Percentiles rank a stretch among this genome's conserved stretches.
phyloP scores from a whole-genome alignment of 164 flowering plant species.

The Piper betle region DNA sequence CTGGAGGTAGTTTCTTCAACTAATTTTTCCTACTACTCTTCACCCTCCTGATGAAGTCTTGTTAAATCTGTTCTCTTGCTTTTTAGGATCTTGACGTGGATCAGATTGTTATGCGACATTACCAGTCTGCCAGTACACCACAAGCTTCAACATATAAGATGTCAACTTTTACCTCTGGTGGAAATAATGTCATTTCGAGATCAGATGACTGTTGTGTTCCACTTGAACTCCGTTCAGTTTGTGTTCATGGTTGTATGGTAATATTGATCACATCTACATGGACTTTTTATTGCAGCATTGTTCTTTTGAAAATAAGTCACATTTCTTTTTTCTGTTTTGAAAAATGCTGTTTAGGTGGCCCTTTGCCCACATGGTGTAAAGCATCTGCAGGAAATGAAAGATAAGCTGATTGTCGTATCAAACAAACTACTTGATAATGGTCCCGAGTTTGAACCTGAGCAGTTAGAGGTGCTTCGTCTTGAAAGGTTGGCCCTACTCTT shows the following conservation, averaged over 20 bases:
- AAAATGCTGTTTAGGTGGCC: constrained; percentile 43
- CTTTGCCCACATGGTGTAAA: constrained; percentile 61
- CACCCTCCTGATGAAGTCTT: neutral
- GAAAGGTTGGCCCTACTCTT: constrained; percentile 41
- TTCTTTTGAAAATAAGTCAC: neutral
- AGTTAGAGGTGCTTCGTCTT: constrained; percentile 60
- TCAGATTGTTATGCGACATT: constrained; percentile 75
- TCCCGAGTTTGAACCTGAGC: constrained; percentile 31
- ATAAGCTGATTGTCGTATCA: constrained; percentile 59
- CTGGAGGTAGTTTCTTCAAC: constrained; percentile 44
- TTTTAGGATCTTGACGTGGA: constrained; percentile 81
- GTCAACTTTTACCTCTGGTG: constrained; percentile 37
- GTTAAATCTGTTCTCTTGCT: neutral
- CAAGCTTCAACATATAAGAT: constrained; percentile 40
- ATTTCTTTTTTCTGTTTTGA: neutral
- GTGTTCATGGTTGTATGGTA: constrained; percentile 80
- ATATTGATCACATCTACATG: neutral
- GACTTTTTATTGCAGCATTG: neutral
- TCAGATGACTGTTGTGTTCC: constrained; percentile 36
- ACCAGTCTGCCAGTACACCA: constrained; percentile 61
- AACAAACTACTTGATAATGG: constrained; percentile 82
- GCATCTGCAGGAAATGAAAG: constrained; percentile 89
- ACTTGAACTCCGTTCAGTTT: constrained; percentile 44
- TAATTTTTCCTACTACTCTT: neutral
- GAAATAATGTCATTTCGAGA: constrained; percentile 10